Base-by-base conservation (phyloP, 768 basidiomycete genomes). In the Dentipellis sp. region DNA sequence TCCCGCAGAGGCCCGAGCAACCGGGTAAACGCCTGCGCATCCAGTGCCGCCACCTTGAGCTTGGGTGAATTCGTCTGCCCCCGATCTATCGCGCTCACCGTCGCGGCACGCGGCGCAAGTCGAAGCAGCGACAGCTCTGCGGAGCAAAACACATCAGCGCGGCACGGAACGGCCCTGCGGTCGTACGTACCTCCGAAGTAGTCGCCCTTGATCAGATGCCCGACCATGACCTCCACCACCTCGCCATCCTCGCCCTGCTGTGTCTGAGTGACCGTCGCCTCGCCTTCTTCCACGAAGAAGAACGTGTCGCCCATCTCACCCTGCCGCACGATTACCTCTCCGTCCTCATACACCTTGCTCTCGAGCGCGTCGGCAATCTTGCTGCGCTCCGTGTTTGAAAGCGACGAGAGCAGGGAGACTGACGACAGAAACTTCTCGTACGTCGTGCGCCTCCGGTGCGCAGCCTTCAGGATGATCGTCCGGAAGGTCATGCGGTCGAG, bases 401-500 rank as follows among this genome's bases (percentile, higher is more conserved):
- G 81, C 8, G 91, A 88, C 34, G 88, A 82, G 46, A 99, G 78
- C 48, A 99, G 79, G 2, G 86, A 82, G 14, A 97, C 94, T 8
- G 87, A 90, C n/a, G 84, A 82, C 55, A 99, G 75, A 78, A 99
- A 99, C 37, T 86, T 81, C 69, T 99, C 97, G 69, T 98, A 98
- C 88, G 97, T 94, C 63, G 89, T 90, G 53, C 95, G 78, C 62
- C 93, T 84, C 56, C 88, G 78, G 63, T 94, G 88, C 36, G 93
- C 92, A 53, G 91, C 86, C 69, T 94, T 94, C 58, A 98, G 79
- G 53, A 99, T 88, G 72, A 99, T 97, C 6, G 93, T 97, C 48
- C 97, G 84, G 85, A 98, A 99, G 3, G 94, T 98, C 64, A 94
- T 93, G 56, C 97, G 88, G 73, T 99, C 97, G 62, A 99, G 78